Conservation (phyloP, 129 eudicot species). For the Flaveria linearis region DNA sequence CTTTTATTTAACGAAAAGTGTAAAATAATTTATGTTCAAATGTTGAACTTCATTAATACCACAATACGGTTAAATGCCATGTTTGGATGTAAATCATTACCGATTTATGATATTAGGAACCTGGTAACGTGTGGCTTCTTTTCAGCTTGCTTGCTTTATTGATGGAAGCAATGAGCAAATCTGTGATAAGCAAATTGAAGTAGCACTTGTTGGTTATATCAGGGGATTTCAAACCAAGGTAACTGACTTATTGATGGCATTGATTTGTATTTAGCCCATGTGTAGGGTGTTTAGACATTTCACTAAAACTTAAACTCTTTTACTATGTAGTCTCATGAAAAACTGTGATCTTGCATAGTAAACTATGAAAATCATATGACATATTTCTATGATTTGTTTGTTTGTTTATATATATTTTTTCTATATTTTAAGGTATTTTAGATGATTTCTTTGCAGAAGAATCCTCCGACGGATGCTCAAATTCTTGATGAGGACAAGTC, state of each 20-base stretch:
- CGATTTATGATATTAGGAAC: too few species aligned
- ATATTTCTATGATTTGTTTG: not conserved
- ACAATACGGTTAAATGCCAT: not conserved
- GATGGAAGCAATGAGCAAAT: slow-evolving; percentile 34
- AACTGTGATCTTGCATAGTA: not conserved
- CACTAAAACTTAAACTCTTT: not conserved
- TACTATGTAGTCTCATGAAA: not conserved
- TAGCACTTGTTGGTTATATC: slow-evolving; percentile 66
- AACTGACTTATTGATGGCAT: slow-evolving; percentile 17
- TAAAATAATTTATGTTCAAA: too few species aligned
- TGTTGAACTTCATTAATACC: too few species aligned
- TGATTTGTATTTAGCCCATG: not conserved
- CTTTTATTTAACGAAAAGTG: too few species aligned
- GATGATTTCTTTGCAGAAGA: slow-evolving; percentile 33
- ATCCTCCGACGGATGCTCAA: slow-evolving; percentile 23
- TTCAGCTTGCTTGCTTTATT: slow-evolving; percentile 51
- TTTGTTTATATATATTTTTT: not conserved
- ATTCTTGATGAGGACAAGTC: slow-evolving; percentile 55
- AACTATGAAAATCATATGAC: not conserved
- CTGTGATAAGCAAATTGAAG: slow-evolving; percentile 40
- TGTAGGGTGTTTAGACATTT: not conserved
- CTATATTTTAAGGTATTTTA: not conserved
- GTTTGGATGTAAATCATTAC: not conserved
- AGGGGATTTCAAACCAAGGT: slow-evolving; percentile 58
- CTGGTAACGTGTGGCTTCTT: not conserved